These are phyloP conservation scores for Chlorella sp. DNA, from an alignment of 139 green algal genomes.

Conservation along the genomic window DNA sequence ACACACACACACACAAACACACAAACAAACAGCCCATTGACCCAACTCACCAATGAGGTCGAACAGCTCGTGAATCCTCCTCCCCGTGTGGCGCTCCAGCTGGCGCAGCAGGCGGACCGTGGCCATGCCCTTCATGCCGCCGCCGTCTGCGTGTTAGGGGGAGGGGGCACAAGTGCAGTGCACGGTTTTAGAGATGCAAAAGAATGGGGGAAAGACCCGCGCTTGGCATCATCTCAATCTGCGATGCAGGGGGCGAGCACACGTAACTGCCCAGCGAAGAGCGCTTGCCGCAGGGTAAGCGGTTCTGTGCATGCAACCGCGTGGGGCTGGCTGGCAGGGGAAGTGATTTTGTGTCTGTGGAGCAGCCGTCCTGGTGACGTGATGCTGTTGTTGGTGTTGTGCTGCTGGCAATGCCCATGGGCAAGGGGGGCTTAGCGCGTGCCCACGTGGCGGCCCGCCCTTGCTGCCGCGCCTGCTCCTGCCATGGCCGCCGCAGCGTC, in stretches of 20 bases:
- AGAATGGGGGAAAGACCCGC: no score
- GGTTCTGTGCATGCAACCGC: background rate
- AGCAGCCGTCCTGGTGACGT: background rate
- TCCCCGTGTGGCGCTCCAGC: constrained; percentile 73
- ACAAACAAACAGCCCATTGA: background rate
- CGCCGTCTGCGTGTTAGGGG: background rate
- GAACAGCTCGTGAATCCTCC: constrained; percentile 84
- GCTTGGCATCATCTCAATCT: no score
- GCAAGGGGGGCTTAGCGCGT: no score
- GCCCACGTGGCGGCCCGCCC: no score
- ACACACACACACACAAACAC: no score
- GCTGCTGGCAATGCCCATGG: no score
- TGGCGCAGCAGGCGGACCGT: constrained; percentile 80
- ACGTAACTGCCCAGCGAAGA: no score
- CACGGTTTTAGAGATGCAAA: no score
- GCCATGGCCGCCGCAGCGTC: no score
- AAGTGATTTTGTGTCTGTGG: background rate
- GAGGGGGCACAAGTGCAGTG: background rate
- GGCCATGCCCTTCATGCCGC: constrained; percentile 70
- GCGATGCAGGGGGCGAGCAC: background rate
- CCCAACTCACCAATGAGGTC: constrained; percentile 76
- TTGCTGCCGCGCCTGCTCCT: no score
- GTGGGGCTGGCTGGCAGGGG: background rate
- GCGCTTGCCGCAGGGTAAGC: no score
- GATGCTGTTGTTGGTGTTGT: background rate